phyloP scores from a whole-genome alignment of 148 eudicot genomes.

The Selenicereus undatus region DNA sequence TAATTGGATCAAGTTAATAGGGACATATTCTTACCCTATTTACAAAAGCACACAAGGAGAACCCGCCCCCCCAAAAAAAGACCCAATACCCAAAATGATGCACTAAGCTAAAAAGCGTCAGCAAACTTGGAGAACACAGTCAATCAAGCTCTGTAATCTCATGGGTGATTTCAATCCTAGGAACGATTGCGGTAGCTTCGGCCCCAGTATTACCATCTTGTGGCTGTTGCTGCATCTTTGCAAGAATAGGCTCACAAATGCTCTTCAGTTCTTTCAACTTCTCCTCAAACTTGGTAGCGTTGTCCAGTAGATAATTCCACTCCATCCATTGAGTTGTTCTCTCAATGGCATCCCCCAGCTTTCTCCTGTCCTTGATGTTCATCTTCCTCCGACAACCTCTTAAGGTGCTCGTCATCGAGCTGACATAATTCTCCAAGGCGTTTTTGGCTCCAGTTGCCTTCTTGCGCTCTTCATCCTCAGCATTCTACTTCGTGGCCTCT shows the following conservation, averaged over 20 bases:
- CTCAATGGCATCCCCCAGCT: not conserved
- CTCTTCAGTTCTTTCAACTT: not conserved
- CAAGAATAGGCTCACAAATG: not conserved
- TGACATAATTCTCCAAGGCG: not conserved
- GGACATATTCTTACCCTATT: not conserved
- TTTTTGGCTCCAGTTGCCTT: not conserved
- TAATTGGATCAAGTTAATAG: not conserved
- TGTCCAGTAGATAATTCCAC: not conserved
- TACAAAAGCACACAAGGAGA: not conserved
- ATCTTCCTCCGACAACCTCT: not conserved
- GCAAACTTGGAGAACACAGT: not conserved
- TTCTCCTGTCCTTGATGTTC: not conserved
- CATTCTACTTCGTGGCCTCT: constrained; percentile 14
- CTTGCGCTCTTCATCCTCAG: constrained; percentile 15
- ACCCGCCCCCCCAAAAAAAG: not conserved
- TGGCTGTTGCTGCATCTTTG: not conserved
- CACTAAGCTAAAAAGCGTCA: too few relatives aligned
- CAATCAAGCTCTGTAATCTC: not conserved
- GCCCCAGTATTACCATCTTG: not conserved
- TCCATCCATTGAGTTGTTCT: not conserved
- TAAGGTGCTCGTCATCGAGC: not conserved
- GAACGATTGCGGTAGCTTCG: too few relatives aligned
- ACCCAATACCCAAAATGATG: not conserved
- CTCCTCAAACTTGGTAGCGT: not conserved
- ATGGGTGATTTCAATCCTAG: not conserved